A percentile compares a stretch with the other conserved stretches of the same genome.
Evolutionary conservation across 2,329 filamentous ascomycete genomes (phyloP).

Genomic region (Colletotrichum chlorophyti): DNA sequence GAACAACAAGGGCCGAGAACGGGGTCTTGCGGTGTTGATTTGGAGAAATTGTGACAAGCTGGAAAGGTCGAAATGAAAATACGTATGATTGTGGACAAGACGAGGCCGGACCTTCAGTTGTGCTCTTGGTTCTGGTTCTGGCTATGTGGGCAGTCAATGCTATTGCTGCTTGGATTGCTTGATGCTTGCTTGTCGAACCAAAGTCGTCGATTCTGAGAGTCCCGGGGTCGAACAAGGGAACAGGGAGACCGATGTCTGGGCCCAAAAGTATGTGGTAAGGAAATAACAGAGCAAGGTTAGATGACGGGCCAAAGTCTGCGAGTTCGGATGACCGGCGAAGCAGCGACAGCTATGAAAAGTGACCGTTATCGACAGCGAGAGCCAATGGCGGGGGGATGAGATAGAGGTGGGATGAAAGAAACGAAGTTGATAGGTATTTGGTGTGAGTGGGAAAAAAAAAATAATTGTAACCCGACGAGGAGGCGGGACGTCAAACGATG

Average conservation of each 20-base stretch:
- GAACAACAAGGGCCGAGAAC: constrained; percentile 22
- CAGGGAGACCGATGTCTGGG: constrained; percentile 26
- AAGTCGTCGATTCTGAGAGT: constrained; percentile 8
- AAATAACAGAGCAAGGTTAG: constrained; percentile 13
- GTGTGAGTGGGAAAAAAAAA: constrained; percentile 1
- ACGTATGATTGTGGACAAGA: constrained; percentile 9
- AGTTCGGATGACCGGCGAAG: constrained; percentile 23
- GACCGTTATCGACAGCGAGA: neutral
- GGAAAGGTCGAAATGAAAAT: constrained; percentile 10
- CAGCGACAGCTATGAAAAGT: constrained; percentile 4
- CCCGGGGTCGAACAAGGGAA: constrained; percentile 14
- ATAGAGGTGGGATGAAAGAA: constrained; percentile 12
- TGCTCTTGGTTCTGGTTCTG: too few species aligned
- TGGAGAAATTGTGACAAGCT: constrained; percentile 24
- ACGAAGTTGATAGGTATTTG: constrained; percentile 11
- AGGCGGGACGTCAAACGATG: neutral
- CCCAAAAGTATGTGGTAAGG: constrained; percentile 26
- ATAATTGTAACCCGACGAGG: constrained; percentile 6
- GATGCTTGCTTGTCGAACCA: constrained; percentile 19
- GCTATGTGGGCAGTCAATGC: constrained; percentile 20
- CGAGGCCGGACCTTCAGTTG: too few species aligned
- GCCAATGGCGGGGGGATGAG: constrained; percentile 13
- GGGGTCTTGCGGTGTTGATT: constrained; percentile 17
- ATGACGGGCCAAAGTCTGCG: too few species aligned
- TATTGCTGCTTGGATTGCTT: constrained; percentile 5